These are phyloP conservation scores for Syzygium grande DNA, from an alignment of 345 rosid species.

Conservation along the genomic window DNA sequence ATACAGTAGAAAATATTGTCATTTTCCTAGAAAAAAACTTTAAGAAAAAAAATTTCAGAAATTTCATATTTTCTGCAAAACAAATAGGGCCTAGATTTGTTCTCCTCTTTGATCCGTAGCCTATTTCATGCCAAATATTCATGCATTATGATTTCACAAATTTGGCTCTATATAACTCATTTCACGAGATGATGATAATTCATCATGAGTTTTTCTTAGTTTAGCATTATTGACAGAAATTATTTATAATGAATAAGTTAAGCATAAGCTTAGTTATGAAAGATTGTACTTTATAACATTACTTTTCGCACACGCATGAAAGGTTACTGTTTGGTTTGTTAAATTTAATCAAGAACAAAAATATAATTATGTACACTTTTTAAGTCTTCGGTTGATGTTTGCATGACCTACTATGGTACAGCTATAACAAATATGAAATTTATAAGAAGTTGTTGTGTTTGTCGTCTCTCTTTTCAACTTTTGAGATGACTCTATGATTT, in stretches of 20 bases:
- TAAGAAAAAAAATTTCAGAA: no score
- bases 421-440: no score
- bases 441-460: no score
- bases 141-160: not conserved
- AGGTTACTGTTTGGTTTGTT: not conserved
- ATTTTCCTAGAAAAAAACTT: no score
- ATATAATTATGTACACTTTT: not conserved
- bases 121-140: no score
- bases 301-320: not conserved
- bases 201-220: not conserved
- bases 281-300: not conserved
- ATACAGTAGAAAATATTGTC: no score
- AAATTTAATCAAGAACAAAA: not conserved
- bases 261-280: not conserved
- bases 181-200: not conserved
- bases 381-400: not conserved
- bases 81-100: no score
- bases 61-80: no score
- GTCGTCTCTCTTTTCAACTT: no score
- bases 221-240: not conserved
- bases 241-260: not conserved
- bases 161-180: not conserved
- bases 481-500: no score
- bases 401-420: not conserved
- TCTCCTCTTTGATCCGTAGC: not conserved